A percentile compares a stretch with the other conserved stretches of the same genome.
Evolutionary conservation across 1,284 basidiomycete genomes (phyloP).

Genomic region (Ustilago cynodontis): DNA sequence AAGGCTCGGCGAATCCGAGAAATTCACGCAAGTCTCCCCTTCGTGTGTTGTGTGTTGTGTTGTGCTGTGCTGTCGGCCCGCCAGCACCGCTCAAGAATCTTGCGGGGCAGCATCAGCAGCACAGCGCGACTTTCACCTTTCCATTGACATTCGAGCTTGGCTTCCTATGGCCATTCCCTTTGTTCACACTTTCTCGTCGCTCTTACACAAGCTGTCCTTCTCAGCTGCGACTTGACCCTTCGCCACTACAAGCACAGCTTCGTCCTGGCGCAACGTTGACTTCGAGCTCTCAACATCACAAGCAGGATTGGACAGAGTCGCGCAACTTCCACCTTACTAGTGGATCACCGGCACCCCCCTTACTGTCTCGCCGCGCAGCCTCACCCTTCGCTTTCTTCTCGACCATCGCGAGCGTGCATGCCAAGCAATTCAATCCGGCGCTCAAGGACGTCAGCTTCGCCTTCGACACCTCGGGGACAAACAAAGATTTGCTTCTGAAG

Average conservation of each 20-base stretch:
- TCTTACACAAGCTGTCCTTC: not conserved
- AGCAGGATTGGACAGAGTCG: not conserved
- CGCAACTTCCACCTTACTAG: not conserved
- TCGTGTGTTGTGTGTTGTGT: constrained; percentile 3
- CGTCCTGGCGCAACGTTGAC: not conserved
- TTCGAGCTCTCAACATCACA: too few relatives aligned
- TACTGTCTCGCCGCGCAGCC: not conserved
- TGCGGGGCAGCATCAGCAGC: constrained; percentile 16
- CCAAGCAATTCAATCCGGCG: not conserved
- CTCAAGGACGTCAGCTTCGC: too few relatives aligned
- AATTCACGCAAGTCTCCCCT: not conserved
- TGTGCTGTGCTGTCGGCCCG: constrained; percentile 1
- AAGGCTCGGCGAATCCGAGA: not conserved
- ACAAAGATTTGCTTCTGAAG: too few relatives aligned
- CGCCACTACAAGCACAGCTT: not conserved
- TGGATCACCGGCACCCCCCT: not conserved
- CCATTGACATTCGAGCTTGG: not conserved
- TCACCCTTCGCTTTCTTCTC: not conserved
- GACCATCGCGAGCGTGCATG: too few relatives aligned
- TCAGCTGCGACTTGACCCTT: not conserved
- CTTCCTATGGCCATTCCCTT: not conserved
- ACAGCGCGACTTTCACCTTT: constrained; percentile 17
- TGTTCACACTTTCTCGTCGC: not conserved
- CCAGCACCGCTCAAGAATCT: constrained; percentile 3
- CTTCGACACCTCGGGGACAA: too few relatives aligned